Conservation (phyloP, 1,284 basidiomycete species). For the Melampsora larici-populina region DNA sequence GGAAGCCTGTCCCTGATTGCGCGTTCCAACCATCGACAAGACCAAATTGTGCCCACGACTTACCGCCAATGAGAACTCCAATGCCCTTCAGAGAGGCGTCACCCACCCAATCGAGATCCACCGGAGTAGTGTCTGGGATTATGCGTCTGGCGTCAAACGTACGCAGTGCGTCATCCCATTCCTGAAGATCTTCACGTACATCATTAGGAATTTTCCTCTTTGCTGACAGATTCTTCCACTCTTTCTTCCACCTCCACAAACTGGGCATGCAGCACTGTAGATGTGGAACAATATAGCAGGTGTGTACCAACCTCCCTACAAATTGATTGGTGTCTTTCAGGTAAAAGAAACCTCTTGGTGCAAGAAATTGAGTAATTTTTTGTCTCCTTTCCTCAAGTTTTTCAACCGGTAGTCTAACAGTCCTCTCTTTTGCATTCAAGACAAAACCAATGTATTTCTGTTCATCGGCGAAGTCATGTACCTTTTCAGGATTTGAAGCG, state of each 20-base stretch:
- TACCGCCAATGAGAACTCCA: background rate
- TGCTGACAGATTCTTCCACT: background rate
- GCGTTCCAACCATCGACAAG: too few relatives aligned
- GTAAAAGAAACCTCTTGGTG: too few relatives aligned
- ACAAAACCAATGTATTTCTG: constrained; percentile 1
- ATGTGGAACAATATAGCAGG: background rate
- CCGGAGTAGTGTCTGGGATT: background rate
- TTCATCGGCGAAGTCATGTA: background rate
- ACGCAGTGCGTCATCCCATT: too few relatives aligned
- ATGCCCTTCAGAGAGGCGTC: background rate
- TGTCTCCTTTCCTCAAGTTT: background rate
- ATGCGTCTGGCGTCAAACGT: too few relatives aligned
- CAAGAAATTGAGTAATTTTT: background rate
- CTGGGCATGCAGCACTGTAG: background rate
- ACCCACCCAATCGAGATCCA: background rate
- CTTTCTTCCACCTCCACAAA: background rate
- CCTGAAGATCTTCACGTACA: too few relatives aligned
- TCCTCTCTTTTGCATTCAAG: background rate
- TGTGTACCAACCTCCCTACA: background rate
- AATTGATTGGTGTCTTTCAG: background rate
- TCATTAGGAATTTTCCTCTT: too few relatives aligned
- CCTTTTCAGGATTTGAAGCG: background rate
- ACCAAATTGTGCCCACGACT: background rate
- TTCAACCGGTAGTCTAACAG: background rate
- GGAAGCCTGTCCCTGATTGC: too few relatives aligned